Percentiles rank a stretch among this genome's conserved stretches.
Conservation (phyloP, 2,329 filamentous ascomycete species). For the Madurella fahalii region DNA sequence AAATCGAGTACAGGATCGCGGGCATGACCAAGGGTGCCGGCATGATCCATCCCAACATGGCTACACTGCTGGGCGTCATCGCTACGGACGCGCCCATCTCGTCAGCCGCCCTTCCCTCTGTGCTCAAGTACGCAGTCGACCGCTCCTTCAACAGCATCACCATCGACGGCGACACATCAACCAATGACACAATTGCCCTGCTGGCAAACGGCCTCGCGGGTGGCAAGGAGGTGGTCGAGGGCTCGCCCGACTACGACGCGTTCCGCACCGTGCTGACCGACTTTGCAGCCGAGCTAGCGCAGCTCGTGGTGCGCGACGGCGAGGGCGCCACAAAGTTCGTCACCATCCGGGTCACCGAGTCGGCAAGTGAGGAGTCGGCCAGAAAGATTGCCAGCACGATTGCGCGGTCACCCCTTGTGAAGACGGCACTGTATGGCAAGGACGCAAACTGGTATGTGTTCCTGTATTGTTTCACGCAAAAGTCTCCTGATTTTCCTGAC, state of each 20-base stretch:
- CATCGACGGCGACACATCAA: conserved; percentile 94
- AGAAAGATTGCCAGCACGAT: conserved; percentile 82
- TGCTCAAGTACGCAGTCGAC: conserved; percentile 71
- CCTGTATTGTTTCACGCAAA: not conserved
- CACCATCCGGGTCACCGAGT: conserved; percentile 77
- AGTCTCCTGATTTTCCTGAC: conserved; percentile 10
- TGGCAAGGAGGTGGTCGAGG: conserved; percentile 56
- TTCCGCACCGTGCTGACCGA: conserved; percentile 68
- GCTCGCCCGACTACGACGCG: conserved; percentile 59
- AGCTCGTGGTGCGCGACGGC: conserved; percentile 91
- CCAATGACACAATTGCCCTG: conserved; percentile 91
- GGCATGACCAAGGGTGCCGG: conserved; percentile 98
- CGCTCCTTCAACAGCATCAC: conserved; percentile 95
- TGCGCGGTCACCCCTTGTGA: conserved; percentile 87
- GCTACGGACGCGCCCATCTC: conserved; percentile 85
- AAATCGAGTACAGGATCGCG: conserved; percentile 74
- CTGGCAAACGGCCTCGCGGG: conserved; percentile 94
- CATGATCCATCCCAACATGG: conserved; percentile 99
- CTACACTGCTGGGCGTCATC: conserved; percentile 85
- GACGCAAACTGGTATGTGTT: conserved; percentile 77
- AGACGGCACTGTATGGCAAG: conserved; percentile 93
- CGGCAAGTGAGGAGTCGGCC: conserved; percentile 64
- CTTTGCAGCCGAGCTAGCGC: conserved; percentile 80
- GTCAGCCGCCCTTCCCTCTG: conserved; percentile 59
- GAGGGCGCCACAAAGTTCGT: conserved; percentile 99